phyloP scores from a whole-genome alignment of 192 early-diverging fungal species.

The Rhizophagus sp. region DNA sequence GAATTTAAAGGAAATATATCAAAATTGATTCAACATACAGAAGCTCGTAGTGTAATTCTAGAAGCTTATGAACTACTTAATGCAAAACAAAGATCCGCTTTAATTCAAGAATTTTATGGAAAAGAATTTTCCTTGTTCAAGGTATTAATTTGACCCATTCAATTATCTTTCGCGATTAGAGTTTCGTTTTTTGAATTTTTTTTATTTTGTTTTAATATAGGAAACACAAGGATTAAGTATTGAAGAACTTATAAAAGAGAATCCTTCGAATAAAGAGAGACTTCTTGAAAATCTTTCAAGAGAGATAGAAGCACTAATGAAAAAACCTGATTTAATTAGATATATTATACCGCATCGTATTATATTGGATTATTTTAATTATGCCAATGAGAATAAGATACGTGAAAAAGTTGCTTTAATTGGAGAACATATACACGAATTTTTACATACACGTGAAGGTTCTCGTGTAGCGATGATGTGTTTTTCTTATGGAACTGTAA shows the following conservation, averaged over 20 bases:
- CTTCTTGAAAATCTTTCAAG: conserved; percentile 73
- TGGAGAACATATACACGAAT: conserved; percentile 81
- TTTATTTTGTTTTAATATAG: background rate
- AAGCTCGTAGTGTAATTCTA: conserved; percentile 85
- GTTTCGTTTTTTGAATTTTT: background rate
- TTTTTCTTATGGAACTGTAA: conserved; percentile 74
- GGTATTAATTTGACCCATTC: conserved; percentile 31
- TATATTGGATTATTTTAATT: conserved; percentile 79
- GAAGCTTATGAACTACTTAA: conserved; percentile 82
- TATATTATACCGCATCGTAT: conserved; percentile 85
- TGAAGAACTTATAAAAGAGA: conserved; percentile 56
- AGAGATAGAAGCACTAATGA: conserved; percentile 70
- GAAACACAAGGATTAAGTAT: conserved; percentile 44
- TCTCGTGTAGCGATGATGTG: conserved; percentile 82
- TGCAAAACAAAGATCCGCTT: conserved; percentile 62
- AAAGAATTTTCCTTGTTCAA: conserved; percentile 88
- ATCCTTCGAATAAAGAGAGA: conserved; percentile 69
- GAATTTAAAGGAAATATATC: conserved; percentile 81
- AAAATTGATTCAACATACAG: conserved; percentile 86
- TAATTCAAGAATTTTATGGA: conserved; percentile 94
- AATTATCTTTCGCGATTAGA: too few species aligned
- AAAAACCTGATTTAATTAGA: conserved; percentile 71
- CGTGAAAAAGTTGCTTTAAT: conserved; percentile 71
- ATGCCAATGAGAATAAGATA: conserved; percentile 56
- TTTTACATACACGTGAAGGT: conserved; percentile 93